Conservation (phyloP, 306 rosid genomes). For the Cajanus cajan region DNA sequence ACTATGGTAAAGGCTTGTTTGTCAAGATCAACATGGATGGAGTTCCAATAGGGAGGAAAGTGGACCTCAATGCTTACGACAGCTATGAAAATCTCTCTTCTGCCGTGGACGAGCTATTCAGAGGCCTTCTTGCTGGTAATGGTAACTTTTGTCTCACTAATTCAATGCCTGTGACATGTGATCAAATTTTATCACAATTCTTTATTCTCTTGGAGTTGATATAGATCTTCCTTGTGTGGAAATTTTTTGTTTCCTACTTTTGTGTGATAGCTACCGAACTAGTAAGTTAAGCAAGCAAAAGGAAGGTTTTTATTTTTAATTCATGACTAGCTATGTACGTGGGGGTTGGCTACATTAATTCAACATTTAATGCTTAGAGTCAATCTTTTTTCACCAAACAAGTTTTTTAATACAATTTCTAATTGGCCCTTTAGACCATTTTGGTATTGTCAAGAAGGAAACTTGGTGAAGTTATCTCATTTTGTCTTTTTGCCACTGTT, state of each 20-base stretch:
- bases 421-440: neutral
- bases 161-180: neutral
- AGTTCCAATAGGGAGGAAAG: slow-evolving; percentile 90
- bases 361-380: slow-evolving; percentile 29
- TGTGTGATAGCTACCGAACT: neutral
- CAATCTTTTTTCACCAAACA: slow-evolving; percentile 38
- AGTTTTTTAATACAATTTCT: neutral
- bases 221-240: neutral
- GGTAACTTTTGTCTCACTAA: slow-evolving; percentile 40
- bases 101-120: slow-evolving; percentile 83
- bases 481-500: slow-evolving; percentile 18
- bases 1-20: slow-evolving; percentile 61
- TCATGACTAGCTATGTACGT: neutral
- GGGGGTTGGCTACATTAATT: neutral
- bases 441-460: neutral
- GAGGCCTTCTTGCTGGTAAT: slow-evolving; percentile 84
- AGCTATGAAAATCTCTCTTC: slow-evolving; percentile 72
- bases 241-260: neutral
- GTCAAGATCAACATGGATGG: slow-evolving; percentile 99
- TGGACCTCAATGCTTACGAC: slow-evolving; percentile 78
- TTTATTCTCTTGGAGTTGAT: neutral
- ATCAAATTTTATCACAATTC: neutral
- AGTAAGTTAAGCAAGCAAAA: neutral
- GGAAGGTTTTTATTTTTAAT: neutral
- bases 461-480: neutral